Conservation (phyloP, 2,329 filamentous ascomycete genomes). For the Sporothrix dimorphospora region DNA sequence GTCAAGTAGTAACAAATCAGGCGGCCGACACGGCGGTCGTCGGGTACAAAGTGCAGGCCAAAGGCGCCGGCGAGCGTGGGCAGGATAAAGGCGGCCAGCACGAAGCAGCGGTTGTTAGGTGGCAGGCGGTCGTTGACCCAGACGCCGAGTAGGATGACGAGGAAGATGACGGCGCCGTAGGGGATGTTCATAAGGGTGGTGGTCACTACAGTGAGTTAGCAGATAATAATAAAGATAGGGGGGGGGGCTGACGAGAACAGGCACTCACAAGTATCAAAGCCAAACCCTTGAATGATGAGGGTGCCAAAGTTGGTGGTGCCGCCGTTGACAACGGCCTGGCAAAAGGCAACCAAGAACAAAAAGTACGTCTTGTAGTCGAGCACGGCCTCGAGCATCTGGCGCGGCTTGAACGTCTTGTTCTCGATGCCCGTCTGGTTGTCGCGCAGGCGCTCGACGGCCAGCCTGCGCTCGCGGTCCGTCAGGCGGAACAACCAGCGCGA, state of each 20-base stretch:
- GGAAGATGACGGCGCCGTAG: conserved; percentile 52
- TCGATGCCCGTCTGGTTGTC: conserved; percentile 63
- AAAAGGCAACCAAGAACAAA: conserved; percentile 57
- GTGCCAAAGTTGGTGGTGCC: conserved; percentile 64
- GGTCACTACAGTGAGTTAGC: conserved; percentile 34
- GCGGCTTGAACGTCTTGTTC: conserved; percentile 57
- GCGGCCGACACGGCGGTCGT: conserved; percentile 54
- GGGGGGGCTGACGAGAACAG: conserved; percentile 32
- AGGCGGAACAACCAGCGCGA: conserved; percentile 44
- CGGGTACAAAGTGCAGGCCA: conserved; percentile 58
- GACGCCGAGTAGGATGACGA: conserved; percentile 61
- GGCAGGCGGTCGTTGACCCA: conserved; percentile 48
- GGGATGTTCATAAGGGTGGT: conserved; percentile 47
- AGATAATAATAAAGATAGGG: conserved; percentile 44
- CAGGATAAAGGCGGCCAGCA: conserved; percentile 59
- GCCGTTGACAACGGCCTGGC: conserved; percentile 59
- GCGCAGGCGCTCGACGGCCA: conserved; percentile 58
- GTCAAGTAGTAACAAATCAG: conserved; percentile 57
- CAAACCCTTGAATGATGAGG: conserved; percentile 63
- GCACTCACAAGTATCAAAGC: conserved; percentile 51
- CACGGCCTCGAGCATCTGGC: conserved; percentile 60
- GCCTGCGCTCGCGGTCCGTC: conserved; percentile 53
- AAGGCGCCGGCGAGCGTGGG: conserved; percentile 63
- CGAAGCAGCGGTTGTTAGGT: conserved; percentile 54
- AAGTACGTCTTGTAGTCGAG: conserved; percentile 62